Percentiles rank a stretch among this genome's conserved stretches.
These are phyloP conservation scores for Astraeus odoratus DNA, from an alignment of 768 basidiomycete genomes.

Conservation along the genomic window DNA sequence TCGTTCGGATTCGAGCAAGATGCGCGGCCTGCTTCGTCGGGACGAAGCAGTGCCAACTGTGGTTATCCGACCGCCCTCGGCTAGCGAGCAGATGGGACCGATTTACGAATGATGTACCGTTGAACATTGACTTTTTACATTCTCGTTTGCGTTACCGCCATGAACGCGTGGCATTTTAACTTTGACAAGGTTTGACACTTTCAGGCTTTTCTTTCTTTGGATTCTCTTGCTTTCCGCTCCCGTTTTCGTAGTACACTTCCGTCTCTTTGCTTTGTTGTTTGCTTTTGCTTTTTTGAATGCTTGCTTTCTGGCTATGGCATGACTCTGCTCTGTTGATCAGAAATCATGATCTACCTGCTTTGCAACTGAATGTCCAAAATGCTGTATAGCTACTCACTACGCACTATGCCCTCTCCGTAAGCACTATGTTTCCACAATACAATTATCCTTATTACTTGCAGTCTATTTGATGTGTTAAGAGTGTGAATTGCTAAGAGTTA, in stretches of 20 bases:
- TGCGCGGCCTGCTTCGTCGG: constrained; percentile 50
- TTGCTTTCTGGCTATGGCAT: constrained; percentile 1
- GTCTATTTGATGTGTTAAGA: no score
- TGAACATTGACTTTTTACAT: constrained; percentile 7
- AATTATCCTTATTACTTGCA: neutral
- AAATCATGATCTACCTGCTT: neutral
- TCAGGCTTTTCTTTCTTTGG: neutral
- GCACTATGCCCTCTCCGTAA: constrained; percentile 2
- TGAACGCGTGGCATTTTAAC: neutral
- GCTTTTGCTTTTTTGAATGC: no score
- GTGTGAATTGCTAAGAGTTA: no score
- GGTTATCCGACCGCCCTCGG: constrained; percentile 55
- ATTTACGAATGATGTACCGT: constrained; percentile 41
- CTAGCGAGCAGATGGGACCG: constrained; percentile 36
- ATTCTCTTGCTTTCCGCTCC: constrained; percentile 2
- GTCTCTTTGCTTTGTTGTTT: neutral
- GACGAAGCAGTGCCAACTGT: constrained; percentile 54
- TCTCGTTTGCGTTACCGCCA: no score
- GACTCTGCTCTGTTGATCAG: neutral
- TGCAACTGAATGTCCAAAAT: constrained; percentile 6
- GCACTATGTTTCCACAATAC: neutral
- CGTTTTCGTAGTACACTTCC: neutral
- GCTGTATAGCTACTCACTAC: constrained; percentile 7
- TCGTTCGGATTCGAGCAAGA: constrained; percentile 57
- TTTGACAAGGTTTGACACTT: neutral